Base-by-base conservation (phyloP, 1,284 basidiomycete species). In the Wolfiporia cocos region DNA sequence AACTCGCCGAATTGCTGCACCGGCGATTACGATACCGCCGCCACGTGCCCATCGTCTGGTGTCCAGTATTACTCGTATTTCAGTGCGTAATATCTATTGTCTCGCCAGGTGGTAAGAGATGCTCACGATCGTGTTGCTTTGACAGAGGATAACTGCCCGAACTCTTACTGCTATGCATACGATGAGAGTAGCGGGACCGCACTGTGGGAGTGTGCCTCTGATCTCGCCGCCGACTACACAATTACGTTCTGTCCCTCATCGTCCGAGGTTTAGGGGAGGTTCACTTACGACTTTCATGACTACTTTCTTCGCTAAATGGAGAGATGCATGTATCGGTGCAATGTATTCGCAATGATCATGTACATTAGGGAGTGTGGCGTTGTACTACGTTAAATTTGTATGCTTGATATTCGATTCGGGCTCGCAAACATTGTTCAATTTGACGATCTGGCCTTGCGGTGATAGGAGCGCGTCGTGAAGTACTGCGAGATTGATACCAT, bases 1-100 rank as follows among this genome's bases (percentile, higher is more conserved):
- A 66, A 78, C 59, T 73, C 70, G 19, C 52, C 66, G 23, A 75
- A 76, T 58, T 80, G 78, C 64, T 79, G 76, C 66, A 67, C 70
- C 29, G 78, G 77, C n/a, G 56, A 48, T 5, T 62, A 70, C 60
- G 63, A 65, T 54, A 77, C 70, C 10, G 57, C 73, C 0, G 63
- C 52, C 1, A 76, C 74, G 0, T 78, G 76, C 58, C 74, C 74
- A n/a, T 41, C 59, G n/a, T 68, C 66, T 18, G 72, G 71, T 49
- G 69, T 76, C 23, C 49, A 57, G 19, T 73, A 64, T 58, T 81
- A 80, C 58, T 56, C 53, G 39, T 78, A 73, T 58, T 81, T 81
- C 69, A 79, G 65, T 68, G 48, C 38, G 66, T 58, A 10, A 21
- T 32, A 17, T 5, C 3, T 12, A 14, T 5, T 11, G 7, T n/a